Conservation (phyloP, 345 rosid species). For the Eutrema yunnanense region DNA sequence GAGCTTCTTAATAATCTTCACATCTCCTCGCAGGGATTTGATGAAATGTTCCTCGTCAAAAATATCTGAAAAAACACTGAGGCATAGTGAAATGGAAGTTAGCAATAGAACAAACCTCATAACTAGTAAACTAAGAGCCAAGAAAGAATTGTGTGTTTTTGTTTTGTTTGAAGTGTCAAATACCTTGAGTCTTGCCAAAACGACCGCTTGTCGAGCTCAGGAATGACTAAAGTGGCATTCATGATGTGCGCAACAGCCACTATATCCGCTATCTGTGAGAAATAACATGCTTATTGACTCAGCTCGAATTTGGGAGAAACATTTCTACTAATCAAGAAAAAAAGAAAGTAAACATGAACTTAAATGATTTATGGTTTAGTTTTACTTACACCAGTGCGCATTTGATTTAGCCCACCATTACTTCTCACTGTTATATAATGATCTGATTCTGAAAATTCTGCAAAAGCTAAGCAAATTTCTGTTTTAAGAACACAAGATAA, state of each 20-base stretch:
- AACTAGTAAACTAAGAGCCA: not conserved
- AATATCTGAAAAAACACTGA: constrained; percentile 76
- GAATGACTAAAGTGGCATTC: constrained; percentile 92
- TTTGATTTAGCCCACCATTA: constrained; percentile 96
- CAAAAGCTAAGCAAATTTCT: constrained; percentile 5
- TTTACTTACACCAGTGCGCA: constrained; percentile 95
- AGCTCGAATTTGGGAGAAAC: not conserved
- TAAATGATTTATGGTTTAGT: not conserved
- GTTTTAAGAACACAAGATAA: not conserved
- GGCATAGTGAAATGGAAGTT: constrained; percentile 18
- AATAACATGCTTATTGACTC: constrained; percentile 1
- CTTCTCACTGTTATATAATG: constrained; percentile 74
- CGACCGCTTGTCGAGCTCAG: constrained; percentile 78
- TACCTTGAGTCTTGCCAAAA: constrained; percentile 96
- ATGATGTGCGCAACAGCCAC: constrained; percentile 85
- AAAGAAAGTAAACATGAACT: not conserved
- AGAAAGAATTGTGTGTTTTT: not conserved
- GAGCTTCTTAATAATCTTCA: constrained; percentile 62
- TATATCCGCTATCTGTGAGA: constrained; percentile 76
- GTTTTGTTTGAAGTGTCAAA: not conserved
- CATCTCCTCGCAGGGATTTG: constrained; percentile 50
- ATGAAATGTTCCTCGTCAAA: constrained; percentile 77
- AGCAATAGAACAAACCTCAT: not conserved
- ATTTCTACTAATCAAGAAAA: not conserved
- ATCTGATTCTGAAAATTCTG: constrained; percentile 51